Evolutionary conservation across 495 filamentous ascomycete species (phyloP), one percentile per base, ranked within the genome.

Genomic region (Trichoderma orchidacearum): DNA sequence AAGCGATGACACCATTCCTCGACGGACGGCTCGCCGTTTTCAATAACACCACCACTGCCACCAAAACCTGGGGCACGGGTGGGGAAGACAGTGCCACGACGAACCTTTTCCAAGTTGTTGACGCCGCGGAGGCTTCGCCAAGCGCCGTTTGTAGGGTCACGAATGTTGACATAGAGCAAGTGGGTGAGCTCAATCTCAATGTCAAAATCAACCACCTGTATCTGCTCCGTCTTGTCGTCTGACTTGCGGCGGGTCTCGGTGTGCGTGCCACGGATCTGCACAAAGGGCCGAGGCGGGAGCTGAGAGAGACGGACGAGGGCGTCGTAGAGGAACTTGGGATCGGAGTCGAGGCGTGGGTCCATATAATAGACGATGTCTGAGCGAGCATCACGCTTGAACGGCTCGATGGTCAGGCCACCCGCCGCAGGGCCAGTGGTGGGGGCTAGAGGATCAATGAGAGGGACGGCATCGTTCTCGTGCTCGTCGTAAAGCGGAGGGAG

Each of bases 1-100:
- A 77, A 85, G 25, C 65, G 69, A 41, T 82, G 73, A 59, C 79
- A 82, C 80, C 80, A 84, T 54, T 78, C 76, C 3, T 56, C 59
- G 6, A 84, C 66, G 31, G 70, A 72, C 21, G 74, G 73, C 23
- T 55, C 55, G 11, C 25, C 30, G 18, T 63, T 56, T 29, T 56
- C 61, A 59, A 54, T 60, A 54, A 50, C 52, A 51, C 18, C 64
- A 34, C 21, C 8, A 60, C 68, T 51, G 51, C 56, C 56, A 29
- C 56, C 55, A 30, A 57, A 57, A 5, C 70, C 71, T 1, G 72
- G 70, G 0, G 72, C 73, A 12, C 69, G 66, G 56, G 68, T 70
- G 30, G 52, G 57, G 6, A 74, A 56, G 30, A 70, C 57, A 3
- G 73, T 76, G 3, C 74, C 74, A 27, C 74, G 74, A 3, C 63